Evolutionary conservation across 192 early-diverging fungal genomes (phyloP).

Genomic region (Rhizophagus clarus): DNA sequence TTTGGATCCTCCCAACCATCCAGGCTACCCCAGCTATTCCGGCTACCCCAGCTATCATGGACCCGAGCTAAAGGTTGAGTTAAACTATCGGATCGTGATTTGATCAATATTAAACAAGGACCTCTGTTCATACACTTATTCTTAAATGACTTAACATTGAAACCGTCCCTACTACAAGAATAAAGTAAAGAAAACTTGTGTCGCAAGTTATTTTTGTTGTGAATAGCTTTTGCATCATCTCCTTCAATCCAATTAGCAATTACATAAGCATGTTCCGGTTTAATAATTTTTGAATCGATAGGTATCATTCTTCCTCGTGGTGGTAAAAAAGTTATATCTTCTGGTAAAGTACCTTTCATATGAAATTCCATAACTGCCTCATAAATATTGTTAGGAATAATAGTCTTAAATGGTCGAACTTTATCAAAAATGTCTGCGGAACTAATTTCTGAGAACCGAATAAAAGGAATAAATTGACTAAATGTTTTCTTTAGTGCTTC

Average conservation of each 20-base stretch:
- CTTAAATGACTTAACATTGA: neutral
- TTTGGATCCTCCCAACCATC: no score
- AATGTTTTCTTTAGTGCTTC: neutral
- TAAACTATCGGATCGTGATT: no score
- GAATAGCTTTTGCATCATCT: neutral
- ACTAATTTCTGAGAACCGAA: conserved; percentile 8
- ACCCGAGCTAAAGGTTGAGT: no score
- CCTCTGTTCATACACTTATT: no score
- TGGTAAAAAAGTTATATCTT: neutral
- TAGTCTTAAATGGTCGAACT: neutral
- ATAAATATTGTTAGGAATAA: neutral
- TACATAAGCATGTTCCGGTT: neutral
- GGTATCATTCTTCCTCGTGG: neutral
- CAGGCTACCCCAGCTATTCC: no score
- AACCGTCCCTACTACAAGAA: neutral
- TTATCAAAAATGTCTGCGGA: neutral
- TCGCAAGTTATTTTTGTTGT: neutral
- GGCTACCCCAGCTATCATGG: no score
- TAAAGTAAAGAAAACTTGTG: conserved; percentile 11
- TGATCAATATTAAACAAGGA: no score
- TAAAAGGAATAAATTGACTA: conserved; percentile 9
- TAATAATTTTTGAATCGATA: conserved; percentile 6
- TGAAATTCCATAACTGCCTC: neutral
- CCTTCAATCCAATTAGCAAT: conserved; percentile 1
- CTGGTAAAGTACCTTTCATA: neutral